phyloP scores from a whole-genome alignment of 2,329 filamentous ascomycete species.

The Nemania serpens region DNA sequence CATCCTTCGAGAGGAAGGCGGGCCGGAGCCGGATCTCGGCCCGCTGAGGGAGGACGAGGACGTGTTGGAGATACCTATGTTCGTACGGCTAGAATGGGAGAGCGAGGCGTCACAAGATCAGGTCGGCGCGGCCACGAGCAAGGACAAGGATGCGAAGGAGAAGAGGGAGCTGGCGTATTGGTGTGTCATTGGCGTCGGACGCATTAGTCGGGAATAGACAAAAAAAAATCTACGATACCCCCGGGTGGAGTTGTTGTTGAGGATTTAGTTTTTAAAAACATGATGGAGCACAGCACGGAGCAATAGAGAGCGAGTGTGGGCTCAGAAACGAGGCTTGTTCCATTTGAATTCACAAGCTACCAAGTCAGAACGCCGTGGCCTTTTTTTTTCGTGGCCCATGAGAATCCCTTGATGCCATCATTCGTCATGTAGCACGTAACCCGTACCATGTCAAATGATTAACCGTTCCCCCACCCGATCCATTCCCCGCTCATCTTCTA shows the following conservation, averaged over 20 bases:
- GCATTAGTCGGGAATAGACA: conserved; percentile 62
- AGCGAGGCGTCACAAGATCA: conserved; percentile 67
- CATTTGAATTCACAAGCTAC: conserved; percentile 54
- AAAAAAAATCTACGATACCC: conserved; percentile 48
- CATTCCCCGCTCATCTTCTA: conserved; percentile 13
- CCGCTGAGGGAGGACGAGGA: conserved; percentile 64
- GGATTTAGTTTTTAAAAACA: not conserved
- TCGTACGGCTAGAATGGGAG: conserved; percentile 92
- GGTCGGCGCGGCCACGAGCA: conserved; percentile 58
- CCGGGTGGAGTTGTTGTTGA: not conserved
- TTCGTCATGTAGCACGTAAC: conserved; percentile 34
- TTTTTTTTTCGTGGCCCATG: conserved; percentile 45
- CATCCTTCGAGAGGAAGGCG: conserved; percentile 38
- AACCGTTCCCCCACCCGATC: conserved; percentile 4
- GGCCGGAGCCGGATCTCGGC: conserved; percentile 48
- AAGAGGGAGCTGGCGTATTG: conserved; percentile 93
- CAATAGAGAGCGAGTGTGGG: conserved; percentile 19
- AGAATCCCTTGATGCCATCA: conserved; percentile 39
- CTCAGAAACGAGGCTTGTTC: conserved; percentile 41
- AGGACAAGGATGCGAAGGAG: conserved; percentile 68
- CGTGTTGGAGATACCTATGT: conserved; percentile 86
- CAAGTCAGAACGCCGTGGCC: conserved; percentile 54
- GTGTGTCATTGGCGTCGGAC: conserved; percentile 88
- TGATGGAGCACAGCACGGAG: not conserved
- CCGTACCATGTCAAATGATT: conserved; percentile 33